Evolutionary conservation across 2,329 filamentous ascomycete species (phyloP).

Genomic region (Seiridium cupressi): DNA sequence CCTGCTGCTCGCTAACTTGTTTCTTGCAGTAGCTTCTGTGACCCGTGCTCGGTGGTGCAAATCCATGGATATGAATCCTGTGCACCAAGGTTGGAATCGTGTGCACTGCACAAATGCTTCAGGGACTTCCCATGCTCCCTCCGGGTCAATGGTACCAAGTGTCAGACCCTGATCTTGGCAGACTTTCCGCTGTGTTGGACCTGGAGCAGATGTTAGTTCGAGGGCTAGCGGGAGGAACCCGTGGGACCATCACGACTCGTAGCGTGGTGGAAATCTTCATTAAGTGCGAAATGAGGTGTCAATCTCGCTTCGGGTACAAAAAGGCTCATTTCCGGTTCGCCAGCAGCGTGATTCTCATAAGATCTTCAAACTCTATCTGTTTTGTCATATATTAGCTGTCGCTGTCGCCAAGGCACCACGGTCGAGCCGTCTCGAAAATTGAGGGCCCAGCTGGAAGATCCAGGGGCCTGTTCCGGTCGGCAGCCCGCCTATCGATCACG

Average conservation of each 20-base stretch:
- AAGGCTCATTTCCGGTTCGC: slow-evolving; percentile 6
- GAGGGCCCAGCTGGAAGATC: not conserved
- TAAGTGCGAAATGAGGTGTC: not conserved
- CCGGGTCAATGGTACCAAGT: not conserved
- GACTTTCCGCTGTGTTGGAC: not conserved
- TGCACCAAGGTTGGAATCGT: too few relatives aligned
- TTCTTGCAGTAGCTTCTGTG: not conserved
- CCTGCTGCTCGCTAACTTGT: too few relatives aligned
- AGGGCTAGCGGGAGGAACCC: not conserved
- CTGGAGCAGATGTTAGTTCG: not conserved
- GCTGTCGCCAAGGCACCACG: slow-evolving; percentile 1
- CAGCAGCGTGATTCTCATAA: not conserved
- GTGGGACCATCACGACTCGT: slow-evolving; percentile 1
- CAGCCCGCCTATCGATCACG: not conserved
- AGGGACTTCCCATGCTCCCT: too few relatives aligned
- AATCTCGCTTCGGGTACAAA: not conserved
- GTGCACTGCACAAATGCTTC: too few relatives aligned
- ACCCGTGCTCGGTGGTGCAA: slow-evolving; percentile 3
- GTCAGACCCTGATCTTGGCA: not conserved
- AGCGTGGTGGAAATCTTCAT: not conserved
- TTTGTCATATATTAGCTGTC: not conserved
- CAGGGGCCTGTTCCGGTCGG: not conserved
- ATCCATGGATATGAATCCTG: slow-evolving; percentile 16
- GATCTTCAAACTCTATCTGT: not conserved
- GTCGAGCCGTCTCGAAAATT: not conserved